Evolutionary conservation across 306 rosid species (phyloP).

Genomic region (Lupinus albus): DNA sequence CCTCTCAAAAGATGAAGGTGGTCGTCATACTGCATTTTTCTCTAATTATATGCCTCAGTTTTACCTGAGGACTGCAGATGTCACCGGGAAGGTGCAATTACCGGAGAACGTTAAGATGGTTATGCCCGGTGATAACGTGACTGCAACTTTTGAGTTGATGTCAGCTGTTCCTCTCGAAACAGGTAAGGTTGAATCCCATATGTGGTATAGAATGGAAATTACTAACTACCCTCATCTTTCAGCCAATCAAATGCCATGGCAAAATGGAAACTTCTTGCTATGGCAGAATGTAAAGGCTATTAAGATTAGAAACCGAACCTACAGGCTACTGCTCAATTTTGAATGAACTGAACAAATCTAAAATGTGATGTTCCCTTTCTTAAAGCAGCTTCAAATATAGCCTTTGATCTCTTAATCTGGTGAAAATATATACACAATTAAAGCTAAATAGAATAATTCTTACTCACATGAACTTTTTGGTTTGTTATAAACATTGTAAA

Average conservation of each 20-base stretch:
- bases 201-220: slow-evolving; percentile 1
- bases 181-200: slow-evolving; percentile 52
- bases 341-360: neutral
- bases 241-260: neutral
- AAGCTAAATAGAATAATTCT: neutral
- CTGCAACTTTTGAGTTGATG: slow-evolving; percentile 80
- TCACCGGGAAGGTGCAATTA: slow-evolving; percentile 82
- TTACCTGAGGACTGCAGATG: slow-evolving; percentile 88
- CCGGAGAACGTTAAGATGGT: slow-evolving; percentile 87
- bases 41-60: slow-evolving; percentile 92
- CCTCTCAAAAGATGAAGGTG: slow-evolving; percentile 94
- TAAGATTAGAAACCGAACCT: neutral
- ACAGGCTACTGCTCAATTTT: neutral
- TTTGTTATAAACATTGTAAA: neutral
- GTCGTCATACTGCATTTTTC: slow-evolving; percentile 92
- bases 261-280: neutral
- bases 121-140: slow-evolving; percentile 91
- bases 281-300: neutral
- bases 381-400: neutral
- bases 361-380: neutral
- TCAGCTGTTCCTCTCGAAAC: slow-evolving; percentile 84
- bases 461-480: neutral
- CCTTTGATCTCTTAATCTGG: neutral
- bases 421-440: neutral
- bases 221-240: neutral